phyloP scores from a whole-genome alignment of 2,329 filamentous ascomycete species.

The Aspergillus sp. region DNA sequence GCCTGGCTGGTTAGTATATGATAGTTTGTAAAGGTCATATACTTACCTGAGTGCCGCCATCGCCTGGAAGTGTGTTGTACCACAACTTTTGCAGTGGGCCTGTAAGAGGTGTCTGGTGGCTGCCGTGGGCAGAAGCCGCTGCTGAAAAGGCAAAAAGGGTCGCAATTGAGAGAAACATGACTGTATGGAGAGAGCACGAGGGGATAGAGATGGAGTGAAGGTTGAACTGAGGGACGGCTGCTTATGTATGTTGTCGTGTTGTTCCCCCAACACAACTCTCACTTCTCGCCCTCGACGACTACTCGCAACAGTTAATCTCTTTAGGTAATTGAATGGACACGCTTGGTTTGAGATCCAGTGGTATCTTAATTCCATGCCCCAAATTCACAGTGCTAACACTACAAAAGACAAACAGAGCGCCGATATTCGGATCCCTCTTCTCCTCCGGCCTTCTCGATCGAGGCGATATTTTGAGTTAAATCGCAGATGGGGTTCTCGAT shows the following conservation, averaged over 20 bases:
- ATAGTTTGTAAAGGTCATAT: neutral
- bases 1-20: constrained; percentile 53
- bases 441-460: constrained; percentile 13
- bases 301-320: neutral
- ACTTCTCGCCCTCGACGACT: neutral
- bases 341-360: neutral
- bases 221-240: neutral
- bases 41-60: constrained; percentile 77
- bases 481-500: neutral
- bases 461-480: constrained; percentile 1
- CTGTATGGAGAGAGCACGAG: neutral
- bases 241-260: constrained; percentile 1
- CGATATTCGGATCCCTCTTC: neutral
- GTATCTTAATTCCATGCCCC: neutral
- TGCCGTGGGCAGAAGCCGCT: constrained; percentile 59
- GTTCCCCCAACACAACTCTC: too few species aligned
- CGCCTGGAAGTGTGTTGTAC: constrained; percentile 80
- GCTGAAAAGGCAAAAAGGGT: constrained; percentile 45
- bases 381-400: neutral
- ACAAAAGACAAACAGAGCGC: neutral
- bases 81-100: constrained; percentile 75
- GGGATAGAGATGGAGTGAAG: neutral
- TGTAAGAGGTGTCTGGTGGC: constrained; percentile 59
- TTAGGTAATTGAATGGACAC: neutral
- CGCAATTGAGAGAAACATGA: constrained; percentile 22